Conservation (phyloP, 495 filamentous ascomycete species). For the Aspergillus nidulans region DNA sequence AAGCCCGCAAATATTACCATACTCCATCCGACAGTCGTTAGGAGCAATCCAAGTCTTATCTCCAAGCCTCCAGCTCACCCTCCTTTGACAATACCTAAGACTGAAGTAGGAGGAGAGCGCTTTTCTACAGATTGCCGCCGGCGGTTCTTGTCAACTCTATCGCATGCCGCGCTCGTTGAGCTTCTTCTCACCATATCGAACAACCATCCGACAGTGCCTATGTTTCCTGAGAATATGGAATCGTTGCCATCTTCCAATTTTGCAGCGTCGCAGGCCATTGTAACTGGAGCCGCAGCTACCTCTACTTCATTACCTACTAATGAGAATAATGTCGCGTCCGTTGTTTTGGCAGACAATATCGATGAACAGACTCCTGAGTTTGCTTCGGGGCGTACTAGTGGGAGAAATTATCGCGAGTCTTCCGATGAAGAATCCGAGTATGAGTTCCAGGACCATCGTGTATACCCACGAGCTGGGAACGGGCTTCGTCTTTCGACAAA, state of each 20-base stretch:
- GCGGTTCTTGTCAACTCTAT: constrained; percentile 37
- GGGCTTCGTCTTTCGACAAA: constrained; percentile 35
- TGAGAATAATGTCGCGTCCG: background rate
- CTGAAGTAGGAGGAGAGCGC: constrained; percentile 22
- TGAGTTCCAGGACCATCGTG: constrained; percentile 46
- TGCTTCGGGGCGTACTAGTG: background rate
- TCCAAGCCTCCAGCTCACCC: constrained; percentile 8
- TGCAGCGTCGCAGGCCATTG: constrained; percentile 1
- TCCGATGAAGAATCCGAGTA: constrained; percentile 32
- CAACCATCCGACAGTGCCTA: constrained; percentile 29
- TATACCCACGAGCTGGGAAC: constrained; percentile 64
- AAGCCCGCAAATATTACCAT: constrained; percentile 35
- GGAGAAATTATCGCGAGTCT: constrained; percentile 10
- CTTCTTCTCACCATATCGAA: constrained; percentile 34
- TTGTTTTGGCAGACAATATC: background rate
- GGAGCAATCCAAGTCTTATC: constrained; percentile 20
- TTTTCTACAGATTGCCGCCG: constrained; percentile 33
- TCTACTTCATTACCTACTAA: constrained; percentile 7
- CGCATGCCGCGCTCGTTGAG: constrained; percentile 38
- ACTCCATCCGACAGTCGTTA: constrained; percentile 19
- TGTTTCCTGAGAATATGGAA: constrained; percentile 36
- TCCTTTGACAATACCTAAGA: constrained; percentile 10
- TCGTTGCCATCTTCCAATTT: constrained; percentile 24
- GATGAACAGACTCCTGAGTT: background rate
- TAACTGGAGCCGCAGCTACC: background rate